Conservation (phyloP, 2,329 filamentous ascomycete species). For the Epichloe sibirici region DNA sequence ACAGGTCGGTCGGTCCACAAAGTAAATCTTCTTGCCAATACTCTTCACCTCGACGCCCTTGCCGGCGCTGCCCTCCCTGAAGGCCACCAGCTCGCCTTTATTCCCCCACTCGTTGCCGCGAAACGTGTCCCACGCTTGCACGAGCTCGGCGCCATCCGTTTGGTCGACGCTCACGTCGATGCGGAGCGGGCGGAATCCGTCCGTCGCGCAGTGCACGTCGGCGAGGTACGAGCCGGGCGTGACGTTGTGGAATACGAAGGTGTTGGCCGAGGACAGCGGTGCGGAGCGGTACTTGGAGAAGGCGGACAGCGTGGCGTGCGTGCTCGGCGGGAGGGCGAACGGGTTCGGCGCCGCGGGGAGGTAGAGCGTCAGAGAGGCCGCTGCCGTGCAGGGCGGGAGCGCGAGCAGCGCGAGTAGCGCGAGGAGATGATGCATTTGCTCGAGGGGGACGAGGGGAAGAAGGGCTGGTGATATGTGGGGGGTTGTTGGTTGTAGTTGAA, state of each 20-base stretch:
- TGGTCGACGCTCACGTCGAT: conserved; percentile 51
- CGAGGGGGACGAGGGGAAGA: background rate
- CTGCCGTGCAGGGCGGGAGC: conserved; percentile 5
- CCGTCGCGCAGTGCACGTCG: conserved; percentile 64
- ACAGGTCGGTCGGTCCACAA: conserved; percentile 65
- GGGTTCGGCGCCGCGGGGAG: conserved; percentile 38
- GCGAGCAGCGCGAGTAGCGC: conserved; percentile 22
- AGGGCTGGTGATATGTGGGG: background rate
- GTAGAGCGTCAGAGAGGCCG: conserved; percentile 29
- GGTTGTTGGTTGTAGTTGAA: background rate
- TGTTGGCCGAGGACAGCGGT: conserved; percentile 54
- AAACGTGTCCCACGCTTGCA: conserved; percentile 72
- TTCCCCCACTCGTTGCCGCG: conserved; percentile 85
- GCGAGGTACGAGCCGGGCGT: conserved; percentile 65
- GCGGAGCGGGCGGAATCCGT: conserved; percentile 66
- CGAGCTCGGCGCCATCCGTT: conserved; percentile 14
- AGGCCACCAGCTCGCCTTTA: conserved; percentile 50
- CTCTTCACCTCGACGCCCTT: conserved; percentile 47
- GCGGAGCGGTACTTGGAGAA: conserved; percentile 33
- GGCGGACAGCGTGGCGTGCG: conserved; percentile 48
- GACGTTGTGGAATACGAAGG: conserved; percentile 66
- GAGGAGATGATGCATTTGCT: conserved; percentile 22
- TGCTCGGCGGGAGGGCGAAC: conserved; percentile 47
- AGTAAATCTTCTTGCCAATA: conserved; percentile 59
- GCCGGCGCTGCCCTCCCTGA: conserved; percentile 23